Conservation (phyloP, 2,329 filamentous ascomycete genomes). For the Colletotrichum sp. region DNA sequence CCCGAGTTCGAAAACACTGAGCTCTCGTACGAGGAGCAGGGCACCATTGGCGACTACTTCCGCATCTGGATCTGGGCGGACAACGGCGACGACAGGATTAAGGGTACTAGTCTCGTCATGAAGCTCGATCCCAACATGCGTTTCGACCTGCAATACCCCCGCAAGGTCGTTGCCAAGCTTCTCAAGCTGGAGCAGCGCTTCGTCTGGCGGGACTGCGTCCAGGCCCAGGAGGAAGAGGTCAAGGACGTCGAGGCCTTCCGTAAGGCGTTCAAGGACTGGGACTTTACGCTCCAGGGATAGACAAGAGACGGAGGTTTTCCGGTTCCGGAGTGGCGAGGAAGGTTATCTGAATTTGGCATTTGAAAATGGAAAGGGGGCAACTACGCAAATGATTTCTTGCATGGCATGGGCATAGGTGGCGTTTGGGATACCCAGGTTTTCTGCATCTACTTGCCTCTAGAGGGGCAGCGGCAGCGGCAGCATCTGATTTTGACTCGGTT, state of each 20-base stretch:
- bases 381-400: neutral
- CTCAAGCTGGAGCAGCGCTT: slow-evolving; percentile 79
- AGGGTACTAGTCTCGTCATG: slow-evolving; percentile 76
- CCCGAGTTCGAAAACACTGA: slow-evolving; percentile 55
- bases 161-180: slow-evolving; percentile 87
- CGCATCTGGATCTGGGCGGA: slow-evolving; percentile 80
- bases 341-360: neutral
- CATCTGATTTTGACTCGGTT: neutral
- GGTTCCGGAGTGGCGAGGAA: neutral
- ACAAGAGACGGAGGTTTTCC: no score
- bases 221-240: slow-evolving; percentile 79
- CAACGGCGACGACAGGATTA: slow-evolving; percentile 56
- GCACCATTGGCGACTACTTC: slow-evolving; percentile 70
- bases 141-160: slow-evolving; percentile 91
- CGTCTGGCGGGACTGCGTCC: slow-evolving; percentile 84
- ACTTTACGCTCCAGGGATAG: slow-evolving; percentile 67
- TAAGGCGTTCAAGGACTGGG: slow-evolving; percentile 81
- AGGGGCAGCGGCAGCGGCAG: neutral
- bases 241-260: slow-evolving; percentile 82
- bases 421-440: slow-evolving; percentile 18
- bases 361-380: neutral
- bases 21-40: slow-evolving; percentile 54
- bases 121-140: slow-evolving; percentile 72
- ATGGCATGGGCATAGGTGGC: slow-evolving; percentile 12
- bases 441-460: slow-evolving; percentile 1